phyloP scores from a whole-genome alignment of 371 early-diverging fungal species.

The Rhizomucor pusillus region DNA sequence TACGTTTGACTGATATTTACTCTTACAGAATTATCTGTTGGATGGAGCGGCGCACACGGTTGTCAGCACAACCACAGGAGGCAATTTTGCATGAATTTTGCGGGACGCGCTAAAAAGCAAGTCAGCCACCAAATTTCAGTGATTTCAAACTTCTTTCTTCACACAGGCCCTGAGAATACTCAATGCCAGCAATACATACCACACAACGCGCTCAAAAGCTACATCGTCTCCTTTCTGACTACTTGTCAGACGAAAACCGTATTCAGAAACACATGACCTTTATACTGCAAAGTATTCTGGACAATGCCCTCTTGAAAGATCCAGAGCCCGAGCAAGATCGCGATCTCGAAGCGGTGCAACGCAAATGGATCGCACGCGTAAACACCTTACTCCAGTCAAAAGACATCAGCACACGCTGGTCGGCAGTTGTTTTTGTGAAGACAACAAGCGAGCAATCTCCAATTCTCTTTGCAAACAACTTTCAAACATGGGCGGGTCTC shows the following conservation, averaged over 20 bases:
- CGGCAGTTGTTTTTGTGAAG: constrained; percentile 49
- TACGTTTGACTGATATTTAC: too few species aligned
- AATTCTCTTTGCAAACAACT: constrained; percentile 35
- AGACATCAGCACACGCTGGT: constrained; percentile 49
- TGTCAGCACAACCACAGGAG: too few species aligned
- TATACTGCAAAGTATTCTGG: constrained; percentile 44
- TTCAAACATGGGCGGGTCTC: constrained; percentile 40
- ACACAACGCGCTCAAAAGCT: constrained; percentile 2
- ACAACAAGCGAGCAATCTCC: constrained; percentile 54
- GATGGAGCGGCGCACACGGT: too few species aligned
- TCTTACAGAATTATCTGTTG: too few species aligned
- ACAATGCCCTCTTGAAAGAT: constrained; percentile 42
- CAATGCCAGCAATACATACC: too few species aligned
- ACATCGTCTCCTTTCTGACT: constrained; percentile 9
- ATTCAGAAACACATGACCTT: constrained; percentile 37
- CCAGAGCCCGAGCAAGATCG: constrained; percentile 12
- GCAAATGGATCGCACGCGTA: constrained; percentile 57
- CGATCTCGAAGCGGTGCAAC: constrained; percentile 26
- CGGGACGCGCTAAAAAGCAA: too few species aligned
- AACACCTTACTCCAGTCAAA: constrained; percentile 60
- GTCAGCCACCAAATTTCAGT: too few species aligned
- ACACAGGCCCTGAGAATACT: too few species aligned
- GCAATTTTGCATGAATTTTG: too few species aligned
- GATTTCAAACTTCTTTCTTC: too few species aligned
- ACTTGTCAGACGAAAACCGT: constrained; percentile 22